phyloP scores from a whole-genome alignment of 805 yeast genomes.

The Cyberlindnera subsufficiens region DNA sequence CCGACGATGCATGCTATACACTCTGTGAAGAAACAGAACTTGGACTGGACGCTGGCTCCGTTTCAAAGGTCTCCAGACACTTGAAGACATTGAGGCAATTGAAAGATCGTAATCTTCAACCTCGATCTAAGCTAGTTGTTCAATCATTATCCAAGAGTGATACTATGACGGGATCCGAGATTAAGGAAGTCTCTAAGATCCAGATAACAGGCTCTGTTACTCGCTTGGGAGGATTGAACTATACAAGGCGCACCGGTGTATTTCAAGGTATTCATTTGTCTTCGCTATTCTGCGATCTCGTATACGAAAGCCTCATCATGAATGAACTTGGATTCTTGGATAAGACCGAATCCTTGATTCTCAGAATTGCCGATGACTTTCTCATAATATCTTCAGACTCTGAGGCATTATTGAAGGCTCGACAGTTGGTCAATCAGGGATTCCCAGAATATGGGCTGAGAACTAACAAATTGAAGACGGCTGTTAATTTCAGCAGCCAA shows the following conservation, averaged over 20 bases:
- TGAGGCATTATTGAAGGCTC: slow-evolving; percentile 25
- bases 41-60: no score
- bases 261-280: slow-evolving; percentile 85
- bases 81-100: neutral
- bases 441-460: slow-evolving; percentile 28
- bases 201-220: slow-evolving; percentile 52
- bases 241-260: slow-evolving; percentile 58
- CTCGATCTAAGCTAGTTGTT: neutral
- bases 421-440: slow-evolving; percentile 27
- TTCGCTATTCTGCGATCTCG: slow-evolving; percentile 64
- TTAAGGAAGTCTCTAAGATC: slow-evolving; percentile 38
- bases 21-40: neutral
- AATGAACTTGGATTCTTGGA: slow-evolving; percentile 19
- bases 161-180: slow-evolving; percentile 35
- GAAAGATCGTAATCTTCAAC: neutral
- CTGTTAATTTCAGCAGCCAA: slow-evolving; percentile 24
- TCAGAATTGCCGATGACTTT: slow-evolving; percentile 84
- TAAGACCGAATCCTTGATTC: slow-evolving; percentile 30
- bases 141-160: slow-evolving; percentile 1
- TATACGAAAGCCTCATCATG: slow-evolving; percentile 57
- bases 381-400: slow-evolving; percentile 51
- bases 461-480: slow-evolving; percentile 33
- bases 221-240: slow-evolving; percentile 30
- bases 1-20: slow-evolving; percentile 12
- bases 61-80: no score